phyloP scores from a whole-genome alignment of 208 protist genomes.

The Wallacemonas sp. region DNA sequence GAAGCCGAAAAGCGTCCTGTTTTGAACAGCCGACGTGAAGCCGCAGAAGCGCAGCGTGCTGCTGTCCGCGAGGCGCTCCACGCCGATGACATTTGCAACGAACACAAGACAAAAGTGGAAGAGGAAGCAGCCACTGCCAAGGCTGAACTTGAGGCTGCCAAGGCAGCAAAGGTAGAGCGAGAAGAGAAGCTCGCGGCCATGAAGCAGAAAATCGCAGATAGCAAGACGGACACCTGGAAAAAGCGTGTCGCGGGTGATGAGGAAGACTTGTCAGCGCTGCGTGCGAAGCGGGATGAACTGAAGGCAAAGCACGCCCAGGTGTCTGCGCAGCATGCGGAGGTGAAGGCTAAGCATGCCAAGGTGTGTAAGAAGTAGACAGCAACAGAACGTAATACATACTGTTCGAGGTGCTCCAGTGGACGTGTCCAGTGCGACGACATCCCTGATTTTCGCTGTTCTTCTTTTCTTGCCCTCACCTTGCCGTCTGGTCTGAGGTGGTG shows the following conservation, averaged over 20 bases:
- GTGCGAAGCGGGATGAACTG: slow-evolving; percentile 39
- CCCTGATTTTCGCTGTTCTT: background rate
- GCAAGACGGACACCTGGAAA: slow-evolving; percentile 29
- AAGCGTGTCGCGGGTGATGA: slow-evolving; percentile 26
- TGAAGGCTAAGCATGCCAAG: slow-evolving; percentile 38
- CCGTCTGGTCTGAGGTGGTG: background rate
- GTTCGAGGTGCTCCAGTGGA: no score
- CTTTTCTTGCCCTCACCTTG: background rate
- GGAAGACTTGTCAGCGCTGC: slow-evolving; percentile 35
- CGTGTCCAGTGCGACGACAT: background rate
- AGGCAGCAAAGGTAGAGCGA: slow-evolving; percentile 18
- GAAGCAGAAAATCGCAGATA: slow-evolving; percentile 36
- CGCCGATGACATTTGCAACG: slow-evolving; percentile 30
- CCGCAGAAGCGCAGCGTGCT: slow-evolving; percentile 29
- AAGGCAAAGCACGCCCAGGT: slow-evolving; percentile 16
- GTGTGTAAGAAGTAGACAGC: slow-evolving; percentile 43
- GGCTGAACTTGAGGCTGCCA: slow-evolving; percentile 16
- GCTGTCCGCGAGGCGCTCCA: slow-evolving; percentile 32
- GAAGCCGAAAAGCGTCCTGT: slow-evolving; percentile 17
- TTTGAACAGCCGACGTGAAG: slow-evolving; percentile 23
- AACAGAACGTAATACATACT: slow-evolving; percentile 12
- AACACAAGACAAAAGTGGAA: slow-evolving; percentile 21
- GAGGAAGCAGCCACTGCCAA: slow-evolving; percentile 18
- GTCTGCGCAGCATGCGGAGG: background rate
- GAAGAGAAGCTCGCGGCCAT: slow-evolving; percentile 37